phyloP scores from a whole-genome alignment of 2,329 filamentous ascomycete genomes.

The Beauveria sp. region DNA sequence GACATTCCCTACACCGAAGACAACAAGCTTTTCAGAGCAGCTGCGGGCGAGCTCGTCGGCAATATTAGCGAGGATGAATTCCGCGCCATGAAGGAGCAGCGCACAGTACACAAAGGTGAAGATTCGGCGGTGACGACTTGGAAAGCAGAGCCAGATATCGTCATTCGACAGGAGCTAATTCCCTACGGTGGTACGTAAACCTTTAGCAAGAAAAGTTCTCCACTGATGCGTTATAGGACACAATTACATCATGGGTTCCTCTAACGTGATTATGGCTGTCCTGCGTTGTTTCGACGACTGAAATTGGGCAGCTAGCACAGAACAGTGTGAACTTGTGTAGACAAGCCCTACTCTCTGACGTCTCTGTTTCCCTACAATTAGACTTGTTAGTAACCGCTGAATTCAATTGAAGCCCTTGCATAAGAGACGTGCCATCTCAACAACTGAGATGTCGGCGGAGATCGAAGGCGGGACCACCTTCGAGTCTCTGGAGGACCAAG shows the following conservation, averaged over 20 bases:
- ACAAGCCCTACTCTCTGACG: no score
- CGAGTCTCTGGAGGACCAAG: no score
- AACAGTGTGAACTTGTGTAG: not conserved
- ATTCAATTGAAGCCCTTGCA: no score
- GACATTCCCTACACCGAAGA: slow-evolving; percentile 75
- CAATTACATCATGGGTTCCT: slow-evolving; percentile 60
- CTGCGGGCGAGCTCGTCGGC: slow-evolving; percentile 43
- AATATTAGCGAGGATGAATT: slow-evolving; percentile 31
- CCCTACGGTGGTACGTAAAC: slow-evolving; percentile 44
- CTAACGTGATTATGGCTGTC: slow-evolving; percentile 56
- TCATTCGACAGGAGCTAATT: slow-evolving; percentile 47
- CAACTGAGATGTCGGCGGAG: no score
- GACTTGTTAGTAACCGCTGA: no score
- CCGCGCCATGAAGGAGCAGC: slow-evolving; percentile 36
- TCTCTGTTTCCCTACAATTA: no score
- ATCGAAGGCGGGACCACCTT: no score
- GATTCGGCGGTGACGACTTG: slow-evolving; percentile 42
- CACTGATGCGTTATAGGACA: slow-evolving; percentile 43
- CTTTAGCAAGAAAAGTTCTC: no score
- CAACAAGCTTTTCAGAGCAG: slow-evolving; percentile 53
- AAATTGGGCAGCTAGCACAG: slow-evolving; percentile 6
- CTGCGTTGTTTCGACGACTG: slow-evolving; percentile 52
- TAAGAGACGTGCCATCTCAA: no score
- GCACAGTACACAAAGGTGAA: slow-evolving; percentile 35
- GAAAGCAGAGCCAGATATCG: slow-evolving; percentile 34